Conservation (phyloP, 2,329 filamentous ascomycete species). For the Fusarium guadeloupense region DNA sequence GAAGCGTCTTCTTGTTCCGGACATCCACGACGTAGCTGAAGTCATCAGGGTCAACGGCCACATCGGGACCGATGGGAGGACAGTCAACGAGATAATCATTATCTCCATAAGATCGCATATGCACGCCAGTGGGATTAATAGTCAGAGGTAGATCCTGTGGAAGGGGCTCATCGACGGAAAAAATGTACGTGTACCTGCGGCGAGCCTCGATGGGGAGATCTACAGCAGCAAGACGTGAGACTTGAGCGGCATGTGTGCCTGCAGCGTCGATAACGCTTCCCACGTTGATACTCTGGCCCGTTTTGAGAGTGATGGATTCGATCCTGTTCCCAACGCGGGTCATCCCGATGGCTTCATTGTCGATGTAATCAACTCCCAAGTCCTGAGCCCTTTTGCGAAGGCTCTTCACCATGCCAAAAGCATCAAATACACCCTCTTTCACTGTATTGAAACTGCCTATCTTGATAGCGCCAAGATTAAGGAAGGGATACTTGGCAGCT, state of each 20-base stretch:
- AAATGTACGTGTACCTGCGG: conserved; percentile 14
- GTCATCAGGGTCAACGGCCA: conserved; percentile 2
- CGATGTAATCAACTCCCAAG: conserved; percentile 7
- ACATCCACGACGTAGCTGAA: conserved; percentile 14
- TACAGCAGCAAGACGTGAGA: conserved; percentile 2
- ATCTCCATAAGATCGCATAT: conserved; percentile 15
- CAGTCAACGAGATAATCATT: conserved; percentile 19
- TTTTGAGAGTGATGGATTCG: conserved; percentile 4
- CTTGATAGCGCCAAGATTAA: conserved; percentile 4
- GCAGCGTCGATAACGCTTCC: not conserved
- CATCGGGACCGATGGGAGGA: conserved; percentile 4
- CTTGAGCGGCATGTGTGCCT: conserved; percentile 6
- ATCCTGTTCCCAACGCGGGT: not conserved
- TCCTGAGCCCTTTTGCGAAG: conserved; percentile 1
- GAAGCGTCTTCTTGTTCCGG: conserved; percentile 21
- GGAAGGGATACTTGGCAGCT: conserved; percentile 11
- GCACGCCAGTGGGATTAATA: conserved; percentile 17
- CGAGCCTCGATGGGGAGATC: conserved; percentile 18
- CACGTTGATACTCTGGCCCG: not conserved
- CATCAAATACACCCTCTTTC: conserved; percentile 21
- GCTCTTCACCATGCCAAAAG: conserved; percentile 8
- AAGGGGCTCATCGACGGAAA: conserved; percentile 15
- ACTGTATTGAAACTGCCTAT: conserved; percentile 11
- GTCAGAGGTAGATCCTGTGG: conserved; percentile 15
- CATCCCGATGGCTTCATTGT: conserved; percentile 16